Evolutionary conservation across 108 stramenopile genomes (phyloP).

Genomic region (Parmales sp.): DNA sequence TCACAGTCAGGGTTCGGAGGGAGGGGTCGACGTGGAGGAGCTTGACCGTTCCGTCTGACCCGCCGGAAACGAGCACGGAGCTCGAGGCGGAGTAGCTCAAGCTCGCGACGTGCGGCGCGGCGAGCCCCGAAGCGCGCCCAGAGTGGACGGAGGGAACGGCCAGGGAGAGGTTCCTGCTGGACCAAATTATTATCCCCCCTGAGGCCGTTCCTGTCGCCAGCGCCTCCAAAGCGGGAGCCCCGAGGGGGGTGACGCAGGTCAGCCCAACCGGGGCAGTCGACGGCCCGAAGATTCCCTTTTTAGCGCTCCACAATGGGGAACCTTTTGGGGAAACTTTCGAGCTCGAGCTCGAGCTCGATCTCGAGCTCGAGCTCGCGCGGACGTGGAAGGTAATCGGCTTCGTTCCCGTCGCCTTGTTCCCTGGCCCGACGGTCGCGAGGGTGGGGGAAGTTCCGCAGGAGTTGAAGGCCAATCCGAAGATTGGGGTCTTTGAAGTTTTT

Average conservation of each 20-base stretch:
- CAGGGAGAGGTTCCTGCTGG: slow-evolving; percentile 12
- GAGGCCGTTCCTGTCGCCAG: slow-evolving; percentile 17
- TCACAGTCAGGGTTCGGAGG: slow-evolving; percentile 20
- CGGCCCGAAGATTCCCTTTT: slow-evolving; percentile 10
- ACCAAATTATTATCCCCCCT: slow-evolving; percentile 25
- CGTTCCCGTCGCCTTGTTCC: background rate
- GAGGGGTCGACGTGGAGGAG: slow-evolving; percentile 22
- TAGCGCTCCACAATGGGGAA: too few relatives aligned
- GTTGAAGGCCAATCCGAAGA: slow-evolving; percentile 5
- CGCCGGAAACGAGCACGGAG: slow-evolving; percentile 31
- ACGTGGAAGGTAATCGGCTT: slow-evolving; percentile 11
- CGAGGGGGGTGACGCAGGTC: background rate
- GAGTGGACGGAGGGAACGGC: slow-evolving; percentile 26
- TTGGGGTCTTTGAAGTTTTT: slow-evolving; percentile 6
- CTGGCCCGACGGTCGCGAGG: background rate
- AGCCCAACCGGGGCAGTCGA: background rate
- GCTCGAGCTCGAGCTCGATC: too few relatives aligned
- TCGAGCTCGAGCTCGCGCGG: too few relatives aligned
- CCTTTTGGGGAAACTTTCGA: too few relatives aligned
- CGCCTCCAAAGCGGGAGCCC: background rate
- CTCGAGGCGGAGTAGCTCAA: background rate
- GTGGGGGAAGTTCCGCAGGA: background rate
- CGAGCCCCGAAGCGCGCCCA: background rate
- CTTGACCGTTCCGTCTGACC: slow-evolving; percentile 30
- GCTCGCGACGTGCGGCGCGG: background rate